Percentiles rank a stretch among this genome's conserved stretches.
phyloP scores from a whole-genome alignment of 164 flowering plant species.

The Nymphaea colorata region DNA sequence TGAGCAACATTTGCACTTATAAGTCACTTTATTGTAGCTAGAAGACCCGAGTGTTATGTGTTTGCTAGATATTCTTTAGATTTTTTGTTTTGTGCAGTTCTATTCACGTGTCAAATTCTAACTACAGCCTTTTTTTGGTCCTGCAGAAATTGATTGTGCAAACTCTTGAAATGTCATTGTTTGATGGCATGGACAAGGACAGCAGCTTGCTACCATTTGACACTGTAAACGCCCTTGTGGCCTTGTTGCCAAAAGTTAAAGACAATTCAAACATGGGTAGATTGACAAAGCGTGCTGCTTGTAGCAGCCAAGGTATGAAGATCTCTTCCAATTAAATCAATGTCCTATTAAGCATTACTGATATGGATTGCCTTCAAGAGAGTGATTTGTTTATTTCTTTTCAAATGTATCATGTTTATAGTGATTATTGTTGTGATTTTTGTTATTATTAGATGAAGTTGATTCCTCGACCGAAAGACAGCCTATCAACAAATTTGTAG shows the following conservation, averaged over 20 bases:
- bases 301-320: slow-evolving; percentile 53
- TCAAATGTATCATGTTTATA: no score
- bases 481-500: slow-evolving; percentile 42
- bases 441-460: slow-evolving; percentile 23
- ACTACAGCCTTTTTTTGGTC: background rate
- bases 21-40: no score
- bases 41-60: no score
- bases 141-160: slow-evolving; percentile 17
- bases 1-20: no score
- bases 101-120: background rate
- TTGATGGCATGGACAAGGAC: slow-evolving; percentile 33
- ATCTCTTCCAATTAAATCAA: slow-evolving; percentile 37
- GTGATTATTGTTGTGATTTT: background rate
- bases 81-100: background rate
- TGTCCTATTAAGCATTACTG: slow-evolving; percentile 48
- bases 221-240: slow-evolving; percentile 22
- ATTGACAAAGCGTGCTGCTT: slow-evolving; percentile 27
- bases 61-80: no score
- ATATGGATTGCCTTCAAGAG: slow-evolving; percentile 25
- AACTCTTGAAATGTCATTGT: slow-evolving; percentile 27
- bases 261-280: slow-evolving; percentile 12
- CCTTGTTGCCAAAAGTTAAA: slow-evolving; percentile 25
- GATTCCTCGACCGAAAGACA: slow-evolving; percentile 46
- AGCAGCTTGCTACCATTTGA: slow-evolving; percentile 19
- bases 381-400: background rate